Evolutionary conservation across 2,329 filamentous ascomycete species (phyloP).

Genomic region (Diaporthe amygdali): DNA sequence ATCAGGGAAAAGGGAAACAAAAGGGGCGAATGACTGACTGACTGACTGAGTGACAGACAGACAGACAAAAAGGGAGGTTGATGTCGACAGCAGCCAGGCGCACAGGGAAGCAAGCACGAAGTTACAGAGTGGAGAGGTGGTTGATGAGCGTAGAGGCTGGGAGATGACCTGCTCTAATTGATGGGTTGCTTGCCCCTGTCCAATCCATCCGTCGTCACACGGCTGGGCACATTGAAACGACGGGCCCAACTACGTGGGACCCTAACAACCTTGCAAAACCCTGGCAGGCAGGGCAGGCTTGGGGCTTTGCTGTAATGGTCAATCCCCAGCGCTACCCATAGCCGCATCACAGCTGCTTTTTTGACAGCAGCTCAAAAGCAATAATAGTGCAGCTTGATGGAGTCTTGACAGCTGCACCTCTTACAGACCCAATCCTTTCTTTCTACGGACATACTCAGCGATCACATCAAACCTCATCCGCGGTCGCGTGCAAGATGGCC

Average conservation of each 20-base stretch:
- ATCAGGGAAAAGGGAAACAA: neutral
- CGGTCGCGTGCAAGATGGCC: too few relatives aligned
- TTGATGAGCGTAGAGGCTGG: conserved; percentile 17
- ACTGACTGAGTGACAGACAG: neutral
- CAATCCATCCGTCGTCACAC: neutral
- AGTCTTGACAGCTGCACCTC: neutral
- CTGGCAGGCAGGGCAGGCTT: too few relatives aligned
- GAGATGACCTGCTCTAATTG: conserved; percentile 18
- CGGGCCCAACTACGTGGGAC: neutral
- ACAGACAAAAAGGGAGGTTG: neutral
- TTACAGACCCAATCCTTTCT: neutral
- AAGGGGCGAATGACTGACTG: neutral
- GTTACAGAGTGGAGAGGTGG: conserved; percentile 3
- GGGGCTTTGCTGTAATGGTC: neutral
- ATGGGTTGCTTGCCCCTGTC: neutral
- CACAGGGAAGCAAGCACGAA: conserved; percentile 2
- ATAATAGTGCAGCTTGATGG: too few relatives aligned
- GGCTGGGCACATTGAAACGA: neutral
- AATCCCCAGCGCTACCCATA: conserved; percentile 1
- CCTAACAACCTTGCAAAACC: neutral
- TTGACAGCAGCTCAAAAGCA: neutral
- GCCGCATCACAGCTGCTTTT: neutral
- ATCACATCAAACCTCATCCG: neutral
- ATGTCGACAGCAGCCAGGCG: neutral
- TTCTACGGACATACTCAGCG: neutral